These are phyloP conservation scores for Aureobasidium sp. DNA, from an alignment of 2,329 filamentous ascomycete genomes.

Conservation along the genomic window DNA sequence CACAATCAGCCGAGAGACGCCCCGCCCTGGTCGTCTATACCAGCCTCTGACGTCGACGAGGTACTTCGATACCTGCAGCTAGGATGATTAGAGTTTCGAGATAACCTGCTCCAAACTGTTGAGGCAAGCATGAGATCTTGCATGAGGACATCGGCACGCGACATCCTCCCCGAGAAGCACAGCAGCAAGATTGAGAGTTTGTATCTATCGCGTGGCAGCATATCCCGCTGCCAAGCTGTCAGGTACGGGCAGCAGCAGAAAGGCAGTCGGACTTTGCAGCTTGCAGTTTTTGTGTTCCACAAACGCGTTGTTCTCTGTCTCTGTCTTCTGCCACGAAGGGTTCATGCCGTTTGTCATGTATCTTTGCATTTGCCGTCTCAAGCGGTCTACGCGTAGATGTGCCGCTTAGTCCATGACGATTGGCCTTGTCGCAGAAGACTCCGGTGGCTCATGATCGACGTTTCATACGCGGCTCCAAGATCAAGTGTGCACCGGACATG, in stretches of 20 bases:
- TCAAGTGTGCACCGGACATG: not conserved
- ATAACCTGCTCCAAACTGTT: not conserved
- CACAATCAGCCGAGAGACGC: not conserved
- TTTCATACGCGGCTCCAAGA: not conserved
- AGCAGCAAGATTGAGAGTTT: not conserved
- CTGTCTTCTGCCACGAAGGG: not conserved
- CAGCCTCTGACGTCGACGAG: constrained; percentile 4
- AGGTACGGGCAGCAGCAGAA: not conserved
- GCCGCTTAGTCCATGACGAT: not conserved
- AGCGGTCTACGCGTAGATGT: not conserved
- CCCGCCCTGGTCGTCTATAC: not conserved
- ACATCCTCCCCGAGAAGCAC: not conserved
- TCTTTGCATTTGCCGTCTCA: not conserved
- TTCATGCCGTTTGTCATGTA: not conserved
- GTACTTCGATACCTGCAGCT: not conserved
- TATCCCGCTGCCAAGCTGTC: not conserved
- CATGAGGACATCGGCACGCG: not conserved
- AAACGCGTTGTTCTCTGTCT: not conserved
- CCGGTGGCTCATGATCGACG: not conserved
- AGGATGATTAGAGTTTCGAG: not conserved
- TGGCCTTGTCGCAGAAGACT: not conserved
- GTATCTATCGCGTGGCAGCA: not conserved
- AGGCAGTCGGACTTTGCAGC: not conserved
- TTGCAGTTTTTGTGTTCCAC: not conserved
- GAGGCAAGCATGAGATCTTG: not conserved